Conservation (phyloP, 257 asterid genomes). For the Solanum etuberosum region DNA sequence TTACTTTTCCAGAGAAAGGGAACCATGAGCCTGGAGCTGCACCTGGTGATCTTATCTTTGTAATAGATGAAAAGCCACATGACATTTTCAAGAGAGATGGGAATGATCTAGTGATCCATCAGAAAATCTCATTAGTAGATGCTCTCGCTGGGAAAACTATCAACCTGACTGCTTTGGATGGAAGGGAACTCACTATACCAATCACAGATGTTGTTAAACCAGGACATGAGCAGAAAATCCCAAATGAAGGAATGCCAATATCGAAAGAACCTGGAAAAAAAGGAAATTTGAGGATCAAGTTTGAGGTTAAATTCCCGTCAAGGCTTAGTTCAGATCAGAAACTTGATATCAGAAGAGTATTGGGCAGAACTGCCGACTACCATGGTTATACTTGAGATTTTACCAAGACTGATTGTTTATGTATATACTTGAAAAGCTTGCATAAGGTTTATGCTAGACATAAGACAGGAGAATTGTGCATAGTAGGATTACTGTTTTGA, state of each 20-base stretch:
- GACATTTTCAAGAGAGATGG: conserved; percentile 2
- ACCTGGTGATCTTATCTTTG: conserved; percentile 6
- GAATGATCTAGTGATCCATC: conserved; percentile 3
- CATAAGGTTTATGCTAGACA: neutral
- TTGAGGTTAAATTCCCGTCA: neutral
- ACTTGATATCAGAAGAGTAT: neutral
- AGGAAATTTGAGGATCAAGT: conserved; percentile 4
- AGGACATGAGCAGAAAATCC: neutral
- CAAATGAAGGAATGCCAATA: conserved; percentile 6
- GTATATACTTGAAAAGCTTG: neutral
- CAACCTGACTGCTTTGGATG: conserved; percentile 1
- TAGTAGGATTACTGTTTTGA: neutral
- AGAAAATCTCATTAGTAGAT: conserved; percentile 5
- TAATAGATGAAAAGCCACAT: conserved; percentile 11
- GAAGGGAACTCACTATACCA: neutral
- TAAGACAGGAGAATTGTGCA: neutral
- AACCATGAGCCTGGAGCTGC: neutral
- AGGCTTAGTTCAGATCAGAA: conserved; percentile 8
- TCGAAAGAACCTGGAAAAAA: conserved; percentile 2
- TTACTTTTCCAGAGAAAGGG: conserved; percentile 15
- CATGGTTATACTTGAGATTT: neutral
- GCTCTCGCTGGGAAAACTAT: conserved; percentile 8
- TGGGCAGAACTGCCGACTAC: neutral
- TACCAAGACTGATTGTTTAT: neutral
- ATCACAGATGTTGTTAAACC: neutral